Evolutionary conservation across 1,284 basidiomycete genomes (phyloP).

Genomic region (Irpex lacteus): DNA sequence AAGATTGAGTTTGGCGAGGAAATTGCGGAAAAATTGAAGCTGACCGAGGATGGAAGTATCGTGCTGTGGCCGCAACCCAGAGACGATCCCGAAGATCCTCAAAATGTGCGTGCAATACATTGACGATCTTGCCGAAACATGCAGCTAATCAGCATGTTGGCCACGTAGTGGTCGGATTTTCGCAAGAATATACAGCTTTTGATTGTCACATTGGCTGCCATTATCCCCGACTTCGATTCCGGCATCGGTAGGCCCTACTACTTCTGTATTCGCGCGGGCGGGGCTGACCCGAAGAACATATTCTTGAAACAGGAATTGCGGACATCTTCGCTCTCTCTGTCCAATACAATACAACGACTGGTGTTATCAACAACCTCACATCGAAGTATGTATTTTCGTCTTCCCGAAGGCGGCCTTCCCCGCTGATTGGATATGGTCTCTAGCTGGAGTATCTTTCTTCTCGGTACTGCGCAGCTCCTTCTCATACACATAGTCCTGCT

Average conservation of each 20-base stretch:
- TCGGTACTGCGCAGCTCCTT: slow-evolving; percentile 36
- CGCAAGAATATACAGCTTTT: slow-evolving; percentile 54
- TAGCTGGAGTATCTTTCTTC: slow-evolving; percentile 68
- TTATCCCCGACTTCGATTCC: slow-evolving; percentile 69
- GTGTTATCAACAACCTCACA: slow-evolving; percentile 61
- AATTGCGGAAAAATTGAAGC: slow-evolving; percentile 47
- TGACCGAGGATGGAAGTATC: slow-evolving; percentile 44
- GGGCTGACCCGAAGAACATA: not conserved
- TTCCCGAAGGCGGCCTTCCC: not conserved
- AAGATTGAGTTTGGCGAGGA: slow-evolving; percentile 48
- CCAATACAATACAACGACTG: slow-evolving; percentile 56
- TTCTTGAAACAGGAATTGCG: slow-evolving; percentile 44
- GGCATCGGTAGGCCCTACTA: slow-evolving; percentile 48
- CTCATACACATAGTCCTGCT: not conserved
- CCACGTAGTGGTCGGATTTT: slow-evolving; percentile 38
- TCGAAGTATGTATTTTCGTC: slow-evolving; percentile 38
- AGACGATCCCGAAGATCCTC: slow-evolving; percentile 61
- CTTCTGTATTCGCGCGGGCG: not conserved
- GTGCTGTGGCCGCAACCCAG: slow-evolving; percentile 63
- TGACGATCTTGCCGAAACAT: slow-evolving; percentile 16
- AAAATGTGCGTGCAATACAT: slow-evolving; percentile 48
- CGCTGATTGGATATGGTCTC: not conserved
- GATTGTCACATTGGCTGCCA: slow-evolving; percentile 62
- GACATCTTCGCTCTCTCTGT: slow-evolving; percentile 56
- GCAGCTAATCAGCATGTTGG: not conserved